Evolutionary conservation across 1,284 basidiomycete genomes (phyloP).

Genomic region (Cryptococcus sp.): DNA sequence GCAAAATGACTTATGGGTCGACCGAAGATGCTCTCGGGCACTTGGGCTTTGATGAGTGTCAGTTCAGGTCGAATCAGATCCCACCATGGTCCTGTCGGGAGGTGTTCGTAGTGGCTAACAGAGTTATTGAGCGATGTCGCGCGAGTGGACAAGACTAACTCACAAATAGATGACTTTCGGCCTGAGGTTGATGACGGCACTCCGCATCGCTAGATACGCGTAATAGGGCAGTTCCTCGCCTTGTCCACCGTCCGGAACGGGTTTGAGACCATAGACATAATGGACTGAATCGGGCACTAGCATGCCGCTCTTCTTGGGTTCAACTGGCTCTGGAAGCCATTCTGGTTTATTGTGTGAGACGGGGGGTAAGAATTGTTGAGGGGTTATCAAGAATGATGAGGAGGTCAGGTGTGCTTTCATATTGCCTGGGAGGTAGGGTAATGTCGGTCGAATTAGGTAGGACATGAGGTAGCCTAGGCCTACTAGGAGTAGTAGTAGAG

Average conservation of each 20-base stretch:
- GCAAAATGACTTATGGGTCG: slow-evolving; percentile 48
- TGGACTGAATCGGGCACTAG: slow-evolving; percentile 51
- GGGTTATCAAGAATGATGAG: slow-evolving; percentile 34
- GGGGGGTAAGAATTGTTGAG: slow-evolving; percentile 27
- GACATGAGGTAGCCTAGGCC: slow-evolving; percentile 2
- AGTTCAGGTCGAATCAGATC: slow-evolving; percentile 46
- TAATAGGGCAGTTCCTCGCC: slow-evolving; percentile 53
- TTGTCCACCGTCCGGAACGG: slow-evolving; percentile 29
- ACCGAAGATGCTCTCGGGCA: slow-evolving; percentile 43
- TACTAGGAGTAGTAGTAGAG: slow-evolving; percentile 12
- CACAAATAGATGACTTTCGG: slow-evolving; percentile 54
- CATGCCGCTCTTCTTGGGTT: slow-evolving; percentile 39
- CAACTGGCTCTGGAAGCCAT: slow-evolving; percentile 35
- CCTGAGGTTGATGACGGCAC: slow-evolving; percentile 51
- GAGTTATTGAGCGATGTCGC: too few relatives aligned
- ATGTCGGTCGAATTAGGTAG: slow-evolving; percentile 4
- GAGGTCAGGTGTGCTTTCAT: slow-evolving; percentile 10
- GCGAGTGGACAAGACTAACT: slow-evolving; percentile 15
- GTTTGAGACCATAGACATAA: slow-evolving; percentile 53
- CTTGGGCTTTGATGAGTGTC: slow-evolving; percentile 43
- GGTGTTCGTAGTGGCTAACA: slow-evolving; percentile 49
- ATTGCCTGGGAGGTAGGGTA: not conserved
- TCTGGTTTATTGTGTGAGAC: slow-evolving; percentile 18
- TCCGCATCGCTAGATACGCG: slow-evolving; percentile 54
- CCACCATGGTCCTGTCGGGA: slow-evolving; percentile 53